These are phyloP conservation scores for Daldinia sp. DNA, from an alignment of 2,329 filamentous ascomycete genomes.

Conservation along the genomic window DNA sequence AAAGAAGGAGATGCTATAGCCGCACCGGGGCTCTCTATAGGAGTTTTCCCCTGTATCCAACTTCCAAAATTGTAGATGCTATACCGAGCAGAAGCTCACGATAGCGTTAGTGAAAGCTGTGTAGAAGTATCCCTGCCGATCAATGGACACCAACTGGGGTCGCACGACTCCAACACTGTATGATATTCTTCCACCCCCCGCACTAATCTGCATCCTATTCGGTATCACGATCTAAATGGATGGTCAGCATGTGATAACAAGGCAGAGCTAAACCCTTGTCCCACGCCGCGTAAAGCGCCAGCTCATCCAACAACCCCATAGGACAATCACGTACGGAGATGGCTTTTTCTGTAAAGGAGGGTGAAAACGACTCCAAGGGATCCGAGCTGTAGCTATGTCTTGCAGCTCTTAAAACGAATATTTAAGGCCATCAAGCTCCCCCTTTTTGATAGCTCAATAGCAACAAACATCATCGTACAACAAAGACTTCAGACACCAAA, in stretches of 20 bases:
- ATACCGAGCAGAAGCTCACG: constrained; percentile 15
- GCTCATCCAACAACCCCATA: constrained; percentile 25
- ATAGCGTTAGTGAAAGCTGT: constrained; percentile 31
- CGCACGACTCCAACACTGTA: constrained; percentile 29
- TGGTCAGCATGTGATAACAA: constrained; percentile 38
- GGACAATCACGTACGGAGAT: constrained; percentile 25
- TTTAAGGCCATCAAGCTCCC: constrained; percentile 44
- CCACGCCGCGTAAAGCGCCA: constrained; percentile 39
- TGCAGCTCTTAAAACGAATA: constrained; percentile 30
- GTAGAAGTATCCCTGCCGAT: constrained; percentile 20
- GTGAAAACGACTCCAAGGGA: constrained; percentile 27
- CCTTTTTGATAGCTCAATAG: constrained; percentile 32
- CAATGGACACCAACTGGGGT: constrained; percentile 26
- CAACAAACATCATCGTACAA: constrained; percentile 17
- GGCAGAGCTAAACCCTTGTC: constrained; percentile 11
- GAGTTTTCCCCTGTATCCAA: constrained; percentile 9
- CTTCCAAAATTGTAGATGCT: background rate
- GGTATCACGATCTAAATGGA: constrained; percentile 34
- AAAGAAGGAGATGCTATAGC: background rate
- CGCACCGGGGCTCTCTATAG: background rate
- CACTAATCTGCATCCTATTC: constrained; percentile 32
- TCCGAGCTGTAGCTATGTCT: constrained; percentile 16
- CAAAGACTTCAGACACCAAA: constrained; percentile 15
- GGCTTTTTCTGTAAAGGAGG: constrained; percentile 20
- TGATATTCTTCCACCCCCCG: constrained; percentile 21